Evolutionary conservation across 768 basidiomycete species (phyloP).

Genomic region (Ramaria sp.): DNA sequence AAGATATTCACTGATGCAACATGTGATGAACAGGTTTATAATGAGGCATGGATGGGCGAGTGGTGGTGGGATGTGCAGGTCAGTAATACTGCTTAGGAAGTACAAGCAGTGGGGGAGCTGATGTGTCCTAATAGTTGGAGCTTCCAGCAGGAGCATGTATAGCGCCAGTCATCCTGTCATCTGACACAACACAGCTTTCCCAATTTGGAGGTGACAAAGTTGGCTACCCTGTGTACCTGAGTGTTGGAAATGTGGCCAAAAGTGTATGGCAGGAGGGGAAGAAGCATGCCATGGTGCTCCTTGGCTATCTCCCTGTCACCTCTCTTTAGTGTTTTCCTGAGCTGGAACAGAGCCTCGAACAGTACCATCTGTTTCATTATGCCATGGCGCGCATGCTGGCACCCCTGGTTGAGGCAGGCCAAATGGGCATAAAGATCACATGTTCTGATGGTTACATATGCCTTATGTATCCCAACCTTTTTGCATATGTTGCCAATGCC

Average conservation of each 20-base stretch:
- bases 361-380: slow-evolving; percentile 26
- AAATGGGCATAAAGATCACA: slow-evolving; percentile 22
- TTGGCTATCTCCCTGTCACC: slow-evolving; percentile 30
- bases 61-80: slow-evolving; percentile 10
- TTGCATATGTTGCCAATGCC: slow-evolving; percentile 14
- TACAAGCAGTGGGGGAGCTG: too few species aligned
- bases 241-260: slow-evolving; percentile 34
- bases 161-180: background rate
- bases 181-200: background rate
- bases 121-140: slow-evolving; percentile 4
- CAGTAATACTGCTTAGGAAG: too few species aligned
- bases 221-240: slow-evolving; percentile 36
- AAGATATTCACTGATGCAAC: slow-evolving; percentile 6
- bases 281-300: slow-evolving; percentile 21
- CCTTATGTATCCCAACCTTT: slow-evolving; percentile 28
- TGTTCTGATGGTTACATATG: slow-evolving; percentile 27
- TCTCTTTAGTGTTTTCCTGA: slow-evolving; percentile 28
- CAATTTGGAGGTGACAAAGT: slow-evolving; percentile 4
- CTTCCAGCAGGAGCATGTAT: background rate
- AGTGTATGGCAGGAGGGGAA: slow-evolving; percentile 26
- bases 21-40: slow-evolving; percentile 7
- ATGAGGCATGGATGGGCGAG: background rate
- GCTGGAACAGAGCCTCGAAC: slow-evolving; percentile 33
- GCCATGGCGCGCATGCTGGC: slow-evolving; percentile 24
- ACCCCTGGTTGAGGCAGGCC: slow-evolving; percentile 22